These are phyloP conservation scores for Diplocarpon mali DNA, from an alignment of 2,329 filamentous ascomycete genomes.

Conservation along the genomic window DNA sequence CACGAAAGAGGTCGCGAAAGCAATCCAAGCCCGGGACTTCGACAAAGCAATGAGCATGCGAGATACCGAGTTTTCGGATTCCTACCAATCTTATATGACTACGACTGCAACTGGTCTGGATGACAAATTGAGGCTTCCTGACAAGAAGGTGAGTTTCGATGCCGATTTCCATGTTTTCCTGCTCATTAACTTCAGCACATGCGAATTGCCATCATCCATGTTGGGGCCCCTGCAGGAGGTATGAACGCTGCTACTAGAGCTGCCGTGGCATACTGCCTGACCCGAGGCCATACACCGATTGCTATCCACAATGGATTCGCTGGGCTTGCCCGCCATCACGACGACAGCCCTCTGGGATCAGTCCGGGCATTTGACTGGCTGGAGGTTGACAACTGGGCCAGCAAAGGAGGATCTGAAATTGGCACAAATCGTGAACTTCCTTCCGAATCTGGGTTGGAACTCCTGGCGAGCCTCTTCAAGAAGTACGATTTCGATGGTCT, in stretches of 20 bases:
- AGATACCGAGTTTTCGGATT: conserved; percentile 88
- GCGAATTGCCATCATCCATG: conserved; percentile 92
- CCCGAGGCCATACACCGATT: conserved; percentile 82
- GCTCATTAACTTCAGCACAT: conserved; percentile 51
- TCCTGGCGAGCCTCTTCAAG: conserved; percentile 72
- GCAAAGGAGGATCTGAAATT: conserved; percentile 93
- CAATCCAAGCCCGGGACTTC: conserved; percentile 79
- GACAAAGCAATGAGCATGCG: conserved; percentile 76
- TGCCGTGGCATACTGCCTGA: conserved; percentile 84
- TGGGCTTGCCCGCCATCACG: conserved; percentile 82
- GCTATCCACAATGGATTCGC: conserved; percentile 97
- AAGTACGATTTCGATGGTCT: conserved; percentile 83
- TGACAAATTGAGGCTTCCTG: conserved; percentile 50
- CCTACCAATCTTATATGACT: conserved; percentile 81
- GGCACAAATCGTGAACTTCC: conserved; percentile 94
- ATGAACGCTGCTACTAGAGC: conserved; percentile 97
- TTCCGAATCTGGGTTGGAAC: conserved; percentile 70
- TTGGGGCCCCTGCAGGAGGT: conserved; percentile 89
- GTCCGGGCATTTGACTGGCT: conserved; percentile 86
- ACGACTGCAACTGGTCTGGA: conserved; percentile 76
- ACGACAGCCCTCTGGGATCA: conserved; percentile 67
- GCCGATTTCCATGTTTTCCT: not conserved
- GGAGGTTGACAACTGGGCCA: conserved; percentile 90
- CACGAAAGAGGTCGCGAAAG: conserved; percentile 73
- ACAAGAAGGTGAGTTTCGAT: conserved; percentile 50